phyloP scores from a whole-genome alignment of 2,329 filamentous ascomycete species.

The Cladosporium sp. region DNA sequence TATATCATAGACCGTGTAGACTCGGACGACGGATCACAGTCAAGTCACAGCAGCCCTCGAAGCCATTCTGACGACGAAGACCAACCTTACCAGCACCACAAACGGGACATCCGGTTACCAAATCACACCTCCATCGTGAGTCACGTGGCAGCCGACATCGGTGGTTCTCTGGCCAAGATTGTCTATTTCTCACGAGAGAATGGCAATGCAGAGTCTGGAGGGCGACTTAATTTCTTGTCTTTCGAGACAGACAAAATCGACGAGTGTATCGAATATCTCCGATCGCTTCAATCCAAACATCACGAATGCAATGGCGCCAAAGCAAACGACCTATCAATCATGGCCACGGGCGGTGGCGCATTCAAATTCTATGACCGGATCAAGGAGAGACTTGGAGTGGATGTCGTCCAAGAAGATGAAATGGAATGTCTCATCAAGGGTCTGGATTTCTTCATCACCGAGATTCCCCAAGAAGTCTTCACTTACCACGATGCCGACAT shows the following conservation, averaged over 20 bases:
- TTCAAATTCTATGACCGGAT: slow-evolving; percentile 97
- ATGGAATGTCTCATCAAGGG: slow-evolving; percentile 96
- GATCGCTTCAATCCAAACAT: slow-evolving; percentile 77
- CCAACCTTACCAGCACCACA: slow-evolving; percentile 63
- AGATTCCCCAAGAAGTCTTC: slow-evolving; percentile 95
- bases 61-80: slow-evolving; percentile 36
- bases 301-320: slow-evolving; percentile 67
- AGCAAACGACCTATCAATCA: slow-evolving; percentile 67
- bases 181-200: slow-evolving; percentile 91
- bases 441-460: slow-evolving; percentile 97
- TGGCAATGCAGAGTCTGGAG: slow-evolving; percentile 61
- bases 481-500: slow-evolving; percentile 75
- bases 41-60: slow-evolving; percentile 34
- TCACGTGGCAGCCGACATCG: slow-evolving; percentile 97
- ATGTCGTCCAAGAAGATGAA: slow-evolving; percentile 89
- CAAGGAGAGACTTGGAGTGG: slow-evolving; percentile 73
- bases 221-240: slow-evolving; percentile 87
- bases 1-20: slow-evolving; percentile 87
- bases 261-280: slow-evolving; percentile 88
- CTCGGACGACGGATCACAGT: slow-evolving; percentile 26
- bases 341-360: slow-evolving; percentile 92
- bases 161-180: slow-evolving; percentile 89
- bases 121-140: slow-evolving; percentile 94
- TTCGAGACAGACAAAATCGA: slow-evolving; percentile 96
- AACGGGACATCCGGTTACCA: slow-evolving; percentile 89